phyloP scores from a whole-genome alignment of 2,329 filamentous ascomycete species.

The Penicillium nordicum region DNA sequence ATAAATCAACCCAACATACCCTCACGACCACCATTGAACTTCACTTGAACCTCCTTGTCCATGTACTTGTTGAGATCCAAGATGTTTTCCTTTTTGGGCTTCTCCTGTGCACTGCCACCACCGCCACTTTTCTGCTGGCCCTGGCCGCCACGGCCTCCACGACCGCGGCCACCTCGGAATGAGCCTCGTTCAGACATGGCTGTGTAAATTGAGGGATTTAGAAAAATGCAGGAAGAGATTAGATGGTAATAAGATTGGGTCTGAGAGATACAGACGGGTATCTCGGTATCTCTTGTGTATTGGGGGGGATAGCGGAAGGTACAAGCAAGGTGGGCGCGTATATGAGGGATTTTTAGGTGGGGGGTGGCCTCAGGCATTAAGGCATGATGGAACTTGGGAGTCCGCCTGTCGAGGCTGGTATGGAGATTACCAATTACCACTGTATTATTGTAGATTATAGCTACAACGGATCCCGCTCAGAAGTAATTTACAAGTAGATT shows the following conservation, averaged over 20 bases:
- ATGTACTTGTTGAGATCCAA: conserved; percentile 93
- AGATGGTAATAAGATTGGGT: conserved; percentile 6
- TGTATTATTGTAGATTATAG: not conserved
- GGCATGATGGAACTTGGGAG: not conserved
- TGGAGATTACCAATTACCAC: conserved; percentile 1
- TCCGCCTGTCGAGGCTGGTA: conserved; percentile 1
- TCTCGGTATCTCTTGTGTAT: conserved; percentile 1
- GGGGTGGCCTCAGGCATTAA: not conserved
- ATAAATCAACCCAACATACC: conserved; percentile 10
- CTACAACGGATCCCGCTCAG: conserved; percentile 4
- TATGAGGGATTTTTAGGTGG: conserved; percentile 26
- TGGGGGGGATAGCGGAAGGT: conserved; percentile 12
- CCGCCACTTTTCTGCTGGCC: conserved; percentile 48
- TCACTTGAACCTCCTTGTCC: conserved; percentile 92
- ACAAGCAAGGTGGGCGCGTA: conserved; percentile 8
- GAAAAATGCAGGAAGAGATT: conserved; percentile 5
- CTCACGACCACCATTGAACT: conserved; percentile 78
- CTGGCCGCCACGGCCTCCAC: conserved; percentile 18
- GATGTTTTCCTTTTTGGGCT: conserved; percentile 98
- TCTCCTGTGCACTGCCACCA: conserved; percentile 58
- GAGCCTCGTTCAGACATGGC: conserved; percentile 44
- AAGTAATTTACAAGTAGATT: not conserved
- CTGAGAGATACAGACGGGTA: not conserved
- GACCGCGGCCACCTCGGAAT: conserved; percentile 21
- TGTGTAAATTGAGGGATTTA: conserved; percentile 51